Evolutionary conservation across 2,329 filamentous ascomycete species (phyloP).

Genomic region (Epichloe gansuensis): DNA sequence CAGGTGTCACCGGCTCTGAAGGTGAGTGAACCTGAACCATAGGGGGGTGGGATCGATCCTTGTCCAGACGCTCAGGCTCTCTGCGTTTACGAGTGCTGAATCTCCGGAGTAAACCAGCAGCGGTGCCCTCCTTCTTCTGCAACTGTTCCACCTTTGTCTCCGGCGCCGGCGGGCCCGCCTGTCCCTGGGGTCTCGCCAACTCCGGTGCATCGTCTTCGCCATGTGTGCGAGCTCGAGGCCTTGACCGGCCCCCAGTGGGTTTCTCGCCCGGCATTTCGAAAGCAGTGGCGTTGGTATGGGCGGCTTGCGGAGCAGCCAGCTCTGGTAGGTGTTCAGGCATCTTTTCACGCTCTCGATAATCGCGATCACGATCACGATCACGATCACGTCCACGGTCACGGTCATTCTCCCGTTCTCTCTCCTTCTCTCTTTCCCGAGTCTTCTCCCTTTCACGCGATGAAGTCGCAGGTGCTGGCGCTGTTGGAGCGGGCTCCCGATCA

Average conservation of each 20-base stretch:
- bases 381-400: constrained; percentile 13
- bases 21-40: constrained; percentile 69
- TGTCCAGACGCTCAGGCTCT: constrained; percentile 50
- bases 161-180: constrained; percentile 26
- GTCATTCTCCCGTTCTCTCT: constrained; percentile 16
- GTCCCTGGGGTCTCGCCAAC: constrained; percentile 18
- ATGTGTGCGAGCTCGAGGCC: constrained; percentile 81
- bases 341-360: constrained; percentile 19
- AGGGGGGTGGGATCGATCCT: constrained; percentile 60
- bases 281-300: constrained; percentile 71
- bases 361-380: constrained; percentile 9
- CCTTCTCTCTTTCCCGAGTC: constrained; percentile 4
- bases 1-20: constrained; percentile 33
- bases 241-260: constrained; percentile 67
- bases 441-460: constrained; percentile 1
- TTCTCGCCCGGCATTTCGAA: constrained; percentile 88
- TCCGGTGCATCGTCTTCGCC: constrained; percentile 85
- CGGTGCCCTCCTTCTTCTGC: constrained; percentile 74
- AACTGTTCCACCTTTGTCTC: constrained; percentile 48
- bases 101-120: constrained; percentile 69
- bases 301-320: constrained; percentile 68
- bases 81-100: constrained; percentile 78
- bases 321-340: constrained; percentile 49
- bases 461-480: constrained; percentile 36
- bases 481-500: constrained; percentile 51